phyloP scores from a whole-genome alignment of 306 rosid species.

The Ochetophila trinervis region DNA sequence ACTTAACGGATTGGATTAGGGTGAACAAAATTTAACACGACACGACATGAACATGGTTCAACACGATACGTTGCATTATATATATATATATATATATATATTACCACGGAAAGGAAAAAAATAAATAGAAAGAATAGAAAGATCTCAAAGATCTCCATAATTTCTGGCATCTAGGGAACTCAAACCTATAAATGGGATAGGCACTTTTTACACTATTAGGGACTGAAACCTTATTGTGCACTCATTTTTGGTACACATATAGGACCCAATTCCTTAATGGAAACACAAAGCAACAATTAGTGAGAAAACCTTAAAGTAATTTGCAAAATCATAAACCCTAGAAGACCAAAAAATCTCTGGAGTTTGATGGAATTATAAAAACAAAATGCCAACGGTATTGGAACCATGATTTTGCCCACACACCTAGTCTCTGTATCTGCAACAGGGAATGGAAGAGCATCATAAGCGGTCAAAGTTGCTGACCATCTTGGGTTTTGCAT shows the following conservation, averaged over 20 bases:
- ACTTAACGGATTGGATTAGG: too few relatives aligned
- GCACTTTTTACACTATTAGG: background rate
- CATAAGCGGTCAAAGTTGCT: constrained; percentile 51
- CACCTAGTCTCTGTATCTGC: constrained; percentile 45
- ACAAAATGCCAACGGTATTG: constrained; percentile 30
- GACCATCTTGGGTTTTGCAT: constrained; percentile 66
- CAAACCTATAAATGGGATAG: background rate
- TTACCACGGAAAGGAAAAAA: background rate
- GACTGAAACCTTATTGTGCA: too few relatives aligned
- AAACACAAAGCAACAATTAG: too few relatives aligned
- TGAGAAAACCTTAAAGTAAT: too few relatives aligned
- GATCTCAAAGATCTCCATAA: background rate
- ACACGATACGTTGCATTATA: too few relatives aligned
- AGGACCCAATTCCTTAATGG: too few relatives aligned
- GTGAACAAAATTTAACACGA: too few relatives aligned
- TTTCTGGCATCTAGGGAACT: too few relatives aligned
- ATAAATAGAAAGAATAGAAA: background rate
- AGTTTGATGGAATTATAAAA: constrained; percentile 27
- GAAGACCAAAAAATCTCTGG: background rate
- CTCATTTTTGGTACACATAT: too few relatives aligned
- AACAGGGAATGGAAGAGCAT: constrained; percentile 31
- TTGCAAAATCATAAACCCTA: too few relatives aligned
- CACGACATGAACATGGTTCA: too few relatives aligned
- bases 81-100: too few relatives aligned
- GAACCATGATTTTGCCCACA: constrained; percentile 62